Conservation (phyloP, 2,329 filamentous ascomycete genomes). For the Pestalotiopsis sp. region DNA sequence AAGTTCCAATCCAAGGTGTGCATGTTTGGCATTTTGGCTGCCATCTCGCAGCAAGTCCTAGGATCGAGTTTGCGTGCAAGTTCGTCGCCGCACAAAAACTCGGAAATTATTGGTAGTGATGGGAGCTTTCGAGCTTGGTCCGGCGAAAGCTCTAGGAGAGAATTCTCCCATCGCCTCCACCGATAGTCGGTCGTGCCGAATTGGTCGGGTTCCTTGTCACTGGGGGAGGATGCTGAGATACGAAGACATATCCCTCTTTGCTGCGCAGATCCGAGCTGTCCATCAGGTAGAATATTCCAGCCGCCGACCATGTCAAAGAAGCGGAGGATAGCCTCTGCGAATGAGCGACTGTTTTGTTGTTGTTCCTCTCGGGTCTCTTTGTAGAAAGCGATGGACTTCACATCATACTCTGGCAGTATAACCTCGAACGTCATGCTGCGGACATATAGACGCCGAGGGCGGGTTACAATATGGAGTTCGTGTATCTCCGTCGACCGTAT, state of each 20-base stretch:
- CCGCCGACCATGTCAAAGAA: neutral
- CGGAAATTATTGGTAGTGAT: neutral
- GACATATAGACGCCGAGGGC: neutral
- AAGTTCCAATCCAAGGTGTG: neutral
- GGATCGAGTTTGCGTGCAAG: neutral
- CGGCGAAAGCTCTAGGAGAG: neutral
- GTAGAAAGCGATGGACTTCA: neutral
- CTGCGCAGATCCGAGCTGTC: neutral
- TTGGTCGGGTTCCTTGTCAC: neutral
- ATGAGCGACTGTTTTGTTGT: neutral
- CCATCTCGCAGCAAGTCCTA: neutral
- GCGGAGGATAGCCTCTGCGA: neutral
- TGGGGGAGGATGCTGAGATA: neutral
- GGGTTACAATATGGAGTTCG: neutral
- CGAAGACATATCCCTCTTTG: neutral
- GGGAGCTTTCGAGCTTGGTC: neutral
- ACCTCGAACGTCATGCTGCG: constrained; percentile 2
- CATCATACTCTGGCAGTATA: neutral
- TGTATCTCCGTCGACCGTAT: neutral
- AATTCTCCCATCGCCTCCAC: neutral
- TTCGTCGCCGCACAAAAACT: neutral
- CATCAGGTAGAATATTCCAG: neutral
- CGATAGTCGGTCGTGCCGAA: neutral
- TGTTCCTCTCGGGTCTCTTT: neutral
- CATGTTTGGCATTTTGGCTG: neutral